These are phyloP conservation scores for Hericium coralloides DNA, from an alignment of 768 basidiomycete species.

Conservation along the genomic window DNA sequence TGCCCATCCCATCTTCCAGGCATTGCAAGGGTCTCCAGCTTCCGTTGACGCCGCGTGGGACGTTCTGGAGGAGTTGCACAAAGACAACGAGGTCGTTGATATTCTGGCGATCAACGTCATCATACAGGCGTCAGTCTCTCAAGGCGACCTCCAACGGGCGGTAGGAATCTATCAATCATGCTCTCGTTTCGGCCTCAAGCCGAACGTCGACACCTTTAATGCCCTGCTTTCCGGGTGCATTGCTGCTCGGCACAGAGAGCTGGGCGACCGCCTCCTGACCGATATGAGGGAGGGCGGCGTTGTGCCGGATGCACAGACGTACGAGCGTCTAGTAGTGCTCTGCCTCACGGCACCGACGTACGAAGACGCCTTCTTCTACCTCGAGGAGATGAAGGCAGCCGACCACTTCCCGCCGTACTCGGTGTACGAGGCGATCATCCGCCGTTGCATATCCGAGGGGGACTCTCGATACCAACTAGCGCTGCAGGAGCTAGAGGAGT, in stretches of 20 bases:
- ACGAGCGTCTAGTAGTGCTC: constrained; percentile 57
- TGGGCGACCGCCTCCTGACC: constrained; percentile 57
- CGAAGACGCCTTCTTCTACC: constrained; percentile 82
- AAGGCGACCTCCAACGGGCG: constrained; percentile 67
- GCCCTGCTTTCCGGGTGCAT: constrained; percentile 59
- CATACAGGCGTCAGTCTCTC: constrained; percentile 49
- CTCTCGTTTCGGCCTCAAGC: constrained; percentile 42
- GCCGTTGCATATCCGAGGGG: constrained; percentile 42
- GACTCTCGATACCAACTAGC: constrained; percentile 61
- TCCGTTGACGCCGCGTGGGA: constrained; percentile 57
- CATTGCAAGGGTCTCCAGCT: constrained; percentile 39
- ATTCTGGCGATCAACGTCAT: constrained; percentile 55
- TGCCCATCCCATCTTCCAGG: constrained; percentile 40
- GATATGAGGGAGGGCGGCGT: constrained; percentile 56
- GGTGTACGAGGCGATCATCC: constrained; percentile 53
- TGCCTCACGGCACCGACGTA: constrained; percentile 65
- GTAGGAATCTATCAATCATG: constrained; percentile 67
- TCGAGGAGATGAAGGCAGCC: constrained; percentile 79
- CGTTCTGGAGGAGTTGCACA: constrained; percentile 50
- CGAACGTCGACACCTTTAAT: constrained; percentile 62
- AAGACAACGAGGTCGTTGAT: constrained; percentile 44
- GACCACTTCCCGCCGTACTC: constrained; percentile 41
- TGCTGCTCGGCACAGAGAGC: constrained; percentile 44
- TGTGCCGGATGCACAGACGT: constrained; percentile 50
- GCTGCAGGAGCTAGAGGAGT: constrained; percentile 60